Evolutionary conservation across 345 rosid species (phyloP), one percentile per base, ranked within the genome.

Genomic region (Durio zibethinus): DNA sequence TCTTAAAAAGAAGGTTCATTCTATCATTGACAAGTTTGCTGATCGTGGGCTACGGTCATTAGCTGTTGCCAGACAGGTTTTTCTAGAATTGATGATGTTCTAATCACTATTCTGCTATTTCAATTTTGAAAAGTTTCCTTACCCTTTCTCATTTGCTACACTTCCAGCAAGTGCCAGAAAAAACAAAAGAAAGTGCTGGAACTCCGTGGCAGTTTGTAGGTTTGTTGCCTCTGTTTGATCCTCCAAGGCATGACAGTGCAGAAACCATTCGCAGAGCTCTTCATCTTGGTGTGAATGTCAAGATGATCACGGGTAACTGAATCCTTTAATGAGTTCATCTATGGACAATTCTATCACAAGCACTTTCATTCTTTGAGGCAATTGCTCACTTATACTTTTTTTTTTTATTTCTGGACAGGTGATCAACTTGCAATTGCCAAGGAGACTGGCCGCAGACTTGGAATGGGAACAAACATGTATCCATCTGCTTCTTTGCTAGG

Each of bases 211-310:
- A 92, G 72, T 90, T 92, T 33, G 94, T 90, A 52, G 97, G 97
- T 78, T 84, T 92, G 73, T 72, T 92, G 85, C 86, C 91, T 72
- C 89, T 92, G 54, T 92, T 92, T 69, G 97, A 90, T 80, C 97
- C 97, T 75, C 98, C 98, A 60, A 94, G 98, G 85, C 98, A 94
- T 76, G 98, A 94, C 63, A 94, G 97, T 85, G 98, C 97, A 60
- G 98, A 94, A 83, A 94, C 98, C 76, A 94, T 94, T 64, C 91
- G 93, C 57, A 85, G 90, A 72, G 98, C 98, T 79, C 89, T 94
- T 61, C 81, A 91, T 40, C 98, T 94, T 15, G 98, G 98, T 68
- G 98, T 94, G 65, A 94, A 92, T 63, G 98, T 94, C 80, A 94
- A 94, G 89, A 94, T 94, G 98, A 94, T 94, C 72, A 94, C 97